Conservation (phyloP, 306 rosid genomes). For the Cucurbita moschata region DNA sequence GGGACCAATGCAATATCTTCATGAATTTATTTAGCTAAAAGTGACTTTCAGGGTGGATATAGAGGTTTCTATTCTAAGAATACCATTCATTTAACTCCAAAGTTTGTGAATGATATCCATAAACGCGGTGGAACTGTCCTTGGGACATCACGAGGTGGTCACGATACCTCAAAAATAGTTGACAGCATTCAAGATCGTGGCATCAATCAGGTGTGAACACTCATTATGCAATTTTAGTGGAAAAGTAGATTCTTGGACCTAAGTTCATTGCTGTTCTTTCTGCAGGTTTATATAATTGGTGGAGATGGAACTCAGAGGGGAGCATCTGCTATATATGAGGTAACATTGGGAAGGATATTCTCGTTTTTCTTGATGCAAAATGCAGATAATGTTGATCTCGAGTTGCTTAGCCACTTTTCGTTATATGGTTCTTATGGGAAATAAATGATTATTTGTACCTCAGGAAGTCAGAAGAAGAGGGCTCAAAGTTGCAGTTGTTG, state of each 20-base stretch:
- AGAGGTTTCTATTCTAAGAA: slow-evolving; percentile 78
- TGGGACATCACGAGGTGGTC: slow-evolving; percentile 92
- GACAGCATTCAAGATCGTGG: slow-evolving; percentile 89
- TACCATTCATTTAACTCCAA: slow-evolving; percentile 50
- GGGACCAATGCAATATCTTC: not conserved
- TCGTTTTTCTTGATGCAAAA: not conserved
- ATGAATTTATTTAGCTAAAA: not conserved
- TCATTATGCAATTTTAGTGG: not conserved
- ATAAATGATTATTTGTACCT: not conserved
- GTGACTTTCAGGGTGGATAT: slow-evolving; percentile 70
- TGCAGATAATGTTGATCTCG: not conserved
- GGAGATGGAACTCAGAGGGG: slow-evolving; percentile 99
- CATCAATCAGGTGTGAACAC: slow-evolving; percentile 61
- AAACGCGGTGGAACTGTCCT: slow-evolving; percentile 91
- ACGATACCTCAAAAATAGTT: slow-evolving; percentile 72
- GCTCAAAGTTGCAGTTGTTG: slow-evolving; percentile 72
- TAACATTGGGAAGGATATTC: slow-evolving; percentile 9
- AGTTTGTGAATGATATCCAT: slow-evolving; percentile 74
- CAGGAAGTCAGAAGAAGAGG: slow-evolving; percentile 91
- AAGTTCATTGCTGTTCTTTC: not conserved
- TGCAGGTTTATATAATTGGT: slow-evolving; percentile 95
- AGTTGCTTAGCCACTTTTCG: not conserved
- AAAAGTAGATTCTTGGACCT: not conserved
- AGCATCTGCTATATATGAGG: slow-evolving; percentile 87
- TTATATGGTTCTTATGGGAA: not conserved